Percentiles rank a stretch among this genome's conserved stretches.
Evolutionary conservation across 371 early-diverging fungal species (phyloP).

Genomic region (Syncephalastrum monosporum): DNA sequence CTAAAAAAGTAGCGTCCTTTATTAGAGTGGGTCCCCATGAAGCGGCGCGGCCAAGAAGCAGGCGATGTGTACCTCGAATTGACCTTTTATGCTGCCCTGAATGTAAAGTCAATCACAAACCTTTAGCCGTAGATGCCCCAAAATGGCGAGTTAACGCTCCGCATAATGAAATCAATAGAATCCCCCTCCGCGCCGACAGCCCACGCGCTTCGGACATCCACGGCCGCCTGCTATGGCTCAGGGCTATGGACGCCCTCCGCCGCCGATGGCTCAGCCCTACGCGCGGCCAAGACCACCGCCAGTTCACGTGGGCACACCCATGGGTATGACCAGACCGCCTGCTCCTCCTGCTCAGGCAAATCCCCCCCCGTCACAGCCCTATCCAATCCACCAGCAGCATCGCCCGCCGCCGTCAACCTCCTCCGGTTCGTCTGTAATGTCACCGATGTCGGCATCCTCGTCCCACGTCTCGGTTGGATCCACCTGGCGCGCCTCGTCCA

Average conservation of each 20-base stretch:
- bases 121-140: too few species aligned
- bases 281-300: slow-evolving; percentile 14
- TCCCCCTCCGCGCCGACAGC: slow-evolving; percentile 42
- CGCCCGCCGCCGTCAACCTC: too few species aligned
- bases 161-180: slow-evolving; percentile 44
- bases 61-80: slow-evolving; percentile 58
- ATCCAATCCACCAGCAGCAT: neutral
- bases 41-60: slow-evolving; percentile 49
- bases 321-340: neutral
- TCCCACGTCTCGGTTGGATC: slow-evolving; percentile 6
- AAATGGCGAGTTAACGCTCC: too few species aligned
- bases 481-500: slow-evolving; percentile 11
- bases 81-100: slow-evolving; percentile 51
- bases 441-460: slow-evolving; percentile 2
- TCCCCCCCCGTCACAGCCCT: slow-evolving; percentile 1
- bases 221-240: slow-evolving; percentile 16
- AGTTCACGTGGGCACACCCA: slow-evolving; percentile 11
- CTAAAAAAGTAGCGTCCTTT: neutral
- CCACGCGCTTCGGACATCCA: slow-evolving; percentile 30
- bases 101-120: too few species aligned
- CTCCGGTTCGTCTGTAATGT: neutral
- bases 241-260: slow-evolving; percentile 18
- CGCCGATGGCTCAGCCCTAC: slow-evolving; percentile 13
- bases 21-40: slow-evolving; percentile 59
- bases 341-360: neutral